These are phyloP conservation scores for Bolboschoenus planiculmis DNA, from an alignment of 176 grass and related monocot genomes.

Conservation along the genomic window DNA sequence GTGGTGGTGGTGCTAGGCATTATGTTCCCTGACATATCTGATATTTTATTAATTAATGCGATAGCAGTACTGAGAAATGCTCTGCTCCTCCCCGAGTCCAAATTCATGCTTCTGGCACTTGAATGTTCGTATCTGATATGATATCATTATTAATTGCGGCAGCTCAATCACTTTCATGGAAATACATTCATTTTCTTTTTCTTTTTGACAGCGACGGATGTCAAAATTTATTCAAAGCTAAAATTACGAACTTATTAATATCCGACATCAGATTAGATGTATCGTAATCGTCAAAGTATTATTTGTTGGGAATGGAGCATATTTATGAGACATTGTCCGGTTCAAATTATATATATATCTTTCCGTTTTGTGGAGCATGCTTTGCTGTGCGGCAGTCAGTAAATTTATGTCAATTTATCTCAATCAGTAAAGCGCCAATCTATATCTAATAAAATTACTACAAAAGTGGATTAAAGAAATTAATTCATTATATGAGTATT, in stretches of 20 bases:
- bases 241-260: not conserved
- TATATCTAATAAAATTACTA: no score
- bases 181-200: not conserved
- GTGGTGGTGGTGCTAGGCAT: not conserved
- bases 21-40: conserved; percentile 3
- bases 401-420: no score
- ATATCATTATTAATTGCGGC: not conserved
- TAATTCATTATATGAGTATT: no score
- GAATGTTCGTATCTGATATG: not conserved
- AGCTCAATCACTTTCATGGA: not conserved
- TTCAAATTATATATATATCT: no score
- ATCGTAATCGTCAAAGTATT: no score
- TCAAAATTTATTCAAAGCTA: not conserved
- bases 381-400: no score
- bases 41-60: conserved; percentile 9
- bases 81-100: not conserved
- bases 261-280: not conserved
- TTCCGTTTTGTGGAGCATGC: no score
- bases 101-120: not conserved
- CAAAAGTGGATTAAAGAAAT: no score
- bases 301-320: no score
- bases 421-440: no score
- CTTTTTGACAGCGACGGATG: not conserved
- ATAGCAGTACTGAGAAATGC: not conserved
- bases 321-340: no score